Evolutionary conservation across 2,329 filamentous ascomycete genomes (phyloP), one percentile per base, ranked within the genome.

Genomic region (Sarocladiaceae sp.): DNA sequence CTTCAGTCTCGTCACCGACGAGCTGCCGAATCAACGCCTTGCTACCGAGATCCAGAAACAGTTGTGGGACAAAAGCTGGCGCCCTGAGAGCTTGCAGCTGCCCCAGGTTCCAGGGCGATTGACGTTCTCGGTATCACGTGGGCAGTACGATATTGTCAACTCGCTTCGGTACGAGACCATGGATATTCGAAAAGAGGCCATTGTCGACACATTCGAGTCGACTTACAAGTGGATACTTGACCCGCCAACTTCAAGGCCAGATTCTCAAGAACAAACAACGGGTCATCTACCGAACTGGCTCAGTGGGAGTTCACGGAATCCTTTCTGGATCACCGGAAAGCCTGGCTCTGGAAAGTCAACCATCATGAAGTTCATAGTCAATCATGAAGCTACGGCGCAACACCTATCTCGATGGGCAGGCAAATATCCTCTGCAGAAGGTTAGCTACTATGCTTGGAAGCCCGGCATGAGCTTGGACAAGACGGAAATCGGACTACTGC

Each of bases 271-370:
- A n/a, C n/a, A n/a, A n/a, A n/a, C n/a, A n/a, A n/a, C n/a, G n/a
- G 2, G 32, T 60, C 1, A 39, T 11, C 3, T 39, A 12, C 26
- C 20, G 11, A n/a, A 9, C 21, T 39, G 34, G 34, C 19, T 39
- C 15, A 9, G n/a, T n/a, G 21, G 18, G 4, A 6, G 26, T 4
- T 7, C 34, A n/a, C 19, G 21, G 19, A 12, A 4, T n/a, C 34
- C 20, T 4, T 63, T 58, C 39, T 68, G 65, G 61, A 61, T 72
- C 13, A 60, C 58, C 19, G 70, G 70, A 1, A 72, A 69, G 37
- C 61, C 68, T 1, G 69, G 69, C 15, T 66, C 66, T 11, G 69
- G 69, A 6, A 72, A 72, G 45, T 71, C 68, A 0, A 72, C 67
- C 1, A 46, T 72, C n/a, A 68, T 72, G 64, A 70, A 68, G 45